Base-by-base conservation (phyloP, 225 moss, liverwort and hornwort species). In the Bryoerythrophyllum caledonicum region DNA sequence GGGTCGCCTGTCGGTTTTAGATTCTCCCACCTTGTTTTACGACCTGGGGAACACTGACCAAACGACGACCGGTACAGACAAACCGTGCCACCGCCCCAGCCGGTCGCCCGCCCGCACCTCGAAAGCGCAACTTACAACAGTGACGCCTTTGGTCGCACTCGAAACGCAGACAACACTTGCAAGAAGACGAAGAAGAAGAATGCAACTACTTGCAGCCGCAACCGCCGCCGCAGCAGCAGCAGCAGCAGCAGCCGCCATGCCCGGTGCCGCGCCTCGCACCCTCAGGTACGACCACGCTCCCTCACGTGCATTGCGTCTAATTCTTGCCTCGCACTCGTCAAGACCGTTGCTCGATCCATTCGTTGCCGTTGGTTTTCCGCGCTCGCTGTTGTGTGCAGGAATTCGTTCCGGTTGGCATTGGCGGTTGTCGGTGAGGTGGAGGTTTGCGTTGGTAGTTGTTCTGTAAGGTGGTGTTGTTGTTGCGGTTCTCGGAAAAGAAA, bases 31-130 rank as follows among this genome's bases (percentile, higher is more conserved):
- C n/a, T n/a, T n/a, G 0, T 44, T 72, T 72, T 60, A 46, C 21
- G 59, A 71, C 43, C 58, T 8, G 19, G 59, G 71, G 44, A 71
- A 59, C 20, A 43, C 28, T 59, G 59, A 34, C 55, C 7, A 26
- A 57, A 12, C 26, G 3, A 14, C 21, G 55, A 76, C 75, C 58
- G 24, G 59, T 78, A 78, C 65, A 78, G 78, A 78, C 78, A 71
- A 14, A 71, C 54, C 5, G 30, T 4, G 0, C 60, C 16, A 79
- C 79, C 67, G 65, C 16, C 52, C 9, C 40, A 59, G 7, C 41
- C 67, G 52, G 73, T 60, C 26, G 8, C 32, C 6, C 8, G 6
- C 21, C 34, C 43, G 10, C 10, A 26, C 38, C 16, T 52, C 38
- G 67, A 37, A 69, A 51, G 46, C 5, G 57, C 32, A 44, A 24